Base-by-base conservation (phyloP, 2,329 filamentous ascomycete genomes). In the Pestalotiopsis sp. region DNA sequence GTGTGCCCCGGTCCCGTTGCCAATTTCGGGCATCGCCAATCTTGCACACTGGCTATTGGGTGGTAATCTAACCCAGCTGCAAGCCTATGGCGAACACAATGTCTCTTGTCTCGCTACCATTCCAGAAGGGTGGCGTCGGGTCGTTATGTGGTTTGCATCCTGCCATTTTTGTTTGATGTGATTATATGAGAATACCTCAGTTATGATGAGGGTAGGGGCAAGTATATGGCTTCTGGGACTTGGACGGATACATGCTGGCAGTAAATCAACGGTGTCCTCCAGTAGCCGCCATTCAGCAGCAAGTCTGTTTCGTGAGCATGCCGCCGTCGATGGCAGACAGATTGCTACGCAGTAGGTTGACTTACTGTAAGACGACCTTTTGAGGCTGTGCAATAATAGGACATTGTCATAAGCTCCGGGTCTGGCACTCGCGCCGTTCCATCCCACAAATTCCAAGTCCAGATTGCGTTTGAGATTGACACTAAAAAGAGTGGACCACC, bases 381-480 rank as follows among this genome's bases (percentile, higher is more conserved):
- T 36, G 27, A 62, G 31, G 36, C 59, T 36, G 31, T 36, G 59
- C n/a, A 62, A 36, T 62, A 17, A 27, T 14, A 17, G 11, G 39
- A 62, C 27, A 31, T 62, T 14, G 13, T 14, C 23, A 38, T 62
- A 25, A 23, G 62, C 23, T 45, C 11, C 17, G 20, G 36, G 41
- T 38, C 64, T 65, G 45, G 36, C 36, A 55, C 49, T 49, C 41
- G 25, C 27, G 17, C 41, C 52, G 41, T 65, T 57, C 14, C 27
- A 49, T 64, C 57, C 23, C n/a, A 27, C n/a, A 31, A 62, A n/a
- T n/a, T n/a, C 38, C 61, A 17, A 49, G 23, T 13, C 39, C 61
- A 55, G 64, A 65, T 55, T 65, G 64, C 52, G 64, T 65, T 65
- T 65, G 41, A 65, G 64, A 65, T 65, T 65, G 64, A 55, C 20